phyloP scores from a whole-genome alignment of 169 alveolate genomes.

The Neospora caninum region DNA sequence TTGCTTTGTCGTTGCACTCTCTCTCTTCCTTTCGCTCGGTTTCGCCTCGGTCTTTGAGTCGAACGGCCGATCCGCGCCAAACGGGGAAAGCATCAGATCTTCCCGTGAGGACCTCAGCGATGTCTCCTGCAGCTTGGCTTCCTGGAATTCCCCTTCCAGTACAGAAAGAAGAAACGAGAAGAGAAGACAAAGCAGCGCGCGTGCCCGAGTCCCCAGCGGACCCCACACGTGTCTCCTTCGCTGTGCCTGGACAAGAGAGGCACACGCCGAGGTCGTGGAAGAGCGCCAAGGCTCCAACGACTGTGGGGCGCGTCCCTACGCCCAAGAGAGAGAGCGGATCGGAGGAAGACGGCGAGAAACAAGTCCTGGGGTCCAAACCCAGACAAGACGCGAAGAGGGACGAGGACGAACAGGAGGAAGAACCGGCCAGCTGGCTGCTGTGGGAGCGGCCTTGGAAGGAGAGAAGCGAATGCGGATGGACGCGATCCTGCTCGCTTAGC shows the following conservation, averaged over 20 bases:
- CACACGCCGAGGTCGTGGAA: not conserved
- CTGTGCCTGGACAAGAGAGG: not conserved
- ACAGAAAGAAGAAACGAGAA: too few species aligned
- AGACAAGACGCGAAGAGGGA: not conserved
- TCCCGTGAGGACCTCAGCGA: too few species aligned
- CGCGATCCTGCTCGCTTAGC: not conserved
- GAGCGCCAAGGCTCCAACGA: not conserved
- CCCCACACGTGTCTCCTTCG: not conserved
- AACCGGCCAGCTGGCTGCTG: not conserved
- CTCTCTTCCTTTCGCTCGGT: too few species aligned
- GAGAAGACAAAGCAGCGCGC: not conserved
- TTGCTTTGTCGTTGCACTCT: too few species aligned
- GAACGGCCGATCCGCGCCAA: too few species aligned
- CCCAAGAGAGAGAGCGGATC: not conserved
- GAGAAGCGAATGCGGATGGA: not conserved
- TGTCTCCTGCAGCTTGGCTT: too few species aligned
- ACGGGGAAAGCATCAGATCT: too few species aligned
- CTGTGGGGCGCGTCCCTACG: not conserved
- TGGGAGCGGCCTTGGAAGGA: not conserved
- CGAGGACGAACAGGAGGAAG: not conserved
- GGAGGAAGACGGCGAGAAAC: not conserved
- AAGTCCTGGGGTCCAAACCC: not conserved
- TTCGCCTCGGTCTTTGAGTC: too few species aligned
- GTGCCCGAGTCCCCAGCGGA: not conserved
- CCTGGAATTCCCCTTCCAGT: too few species aligned